A percentile compares a stretch with the other conserved stretches of the same genome.
phyloP scores from a whole-genome alignment of 345 rosid species.

The Erucastrum elatum region DNA sequence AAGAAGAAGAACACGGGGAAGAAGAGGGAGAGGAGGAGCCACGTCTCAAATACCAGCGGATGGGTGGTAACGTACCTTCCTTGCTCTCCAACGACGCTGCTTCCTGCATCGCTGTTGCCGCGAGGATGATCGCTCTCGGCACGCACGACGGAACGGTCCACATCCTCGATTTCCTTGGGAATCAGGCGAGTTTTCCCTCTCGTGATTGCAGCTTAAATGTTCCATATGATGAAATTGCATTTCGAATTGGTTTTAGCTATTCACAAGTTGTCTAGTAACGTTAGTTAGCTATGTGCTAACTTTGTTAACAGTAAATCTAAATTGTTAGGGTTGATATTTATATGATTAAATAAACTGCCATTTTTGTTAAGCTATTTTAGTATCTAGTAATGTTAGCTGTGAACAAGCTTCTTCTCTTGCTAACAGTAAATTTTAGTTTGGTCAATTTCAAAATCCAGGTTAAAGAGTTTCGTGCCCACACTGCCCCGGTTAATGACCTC shows the following conservation, averaged over 20 bases:
- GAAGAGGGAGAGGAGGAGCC: constrained; percentile 91
- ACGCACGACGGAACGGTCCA: constrained; percentile 83
- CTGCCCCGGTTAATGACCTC: constrained; percentile 89
- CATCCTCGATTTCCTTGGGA: constrained; percentile 95
- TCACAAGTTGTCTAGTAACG: too few species aligned
- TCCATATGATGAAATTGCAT: background rate
- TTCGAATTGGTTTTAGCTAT: background rate
- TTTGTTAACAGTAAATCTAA: too few species aligned
- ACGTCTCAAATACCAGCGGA: constrained; percentile 90
- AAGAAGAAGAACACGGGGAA: constrained; percentile 61
- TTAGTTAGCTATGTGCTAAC: background rate
- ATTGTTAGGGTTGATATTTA: too few species aligned
- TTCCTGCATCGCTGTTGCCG: constrained; percentile 89
- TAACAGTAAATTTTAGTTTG: background rate
- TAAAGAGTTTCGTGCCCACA: constrained; percentile 72
- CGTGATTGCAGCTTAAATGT: background rate
- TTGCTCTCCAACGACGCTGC: constrained; percentile 89
- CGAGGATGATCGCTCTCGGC: constrained; percentile 98
- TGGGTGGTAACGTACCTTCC: constrained; percentile 90
- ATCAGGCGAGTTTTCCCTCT: constrained; percentile 53
- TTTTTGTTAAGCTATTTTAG: too few species aligned
- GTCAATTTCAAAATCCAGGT: constrained; percentile 41
- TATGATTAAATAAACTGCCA: too few species aligned
- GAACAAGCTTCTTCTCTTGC: too few species aligned
- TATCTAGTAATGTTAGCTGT: too few species aligned